These are phyloP conservation scores for Amaranthus cruentus DNA, from an alignment of 148 eudicot species.

Conservation along the genomic window DNA sequence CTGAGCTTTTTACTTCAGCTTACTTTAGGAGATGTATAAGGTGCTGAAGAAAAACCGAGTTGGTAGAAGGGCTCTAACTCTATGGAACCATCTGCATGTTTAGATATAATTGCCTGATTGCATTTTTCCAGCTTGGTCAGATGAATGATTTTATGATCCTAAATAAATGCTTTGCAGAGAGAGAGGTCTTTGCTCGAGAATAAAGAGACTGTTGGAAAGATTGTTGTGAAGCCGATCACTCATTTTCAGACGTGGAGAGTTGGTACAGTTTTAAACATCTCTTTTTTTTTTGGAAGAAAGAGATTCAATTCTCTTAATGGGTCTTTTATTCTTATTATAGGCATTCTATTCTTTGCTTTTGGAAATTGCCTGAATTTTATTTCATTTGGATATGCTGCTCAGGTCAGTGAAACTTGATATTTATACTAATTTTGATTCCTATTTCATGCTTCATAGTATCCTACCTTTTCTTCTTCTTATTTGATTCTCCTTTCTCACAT, in stretches of 20 bases:
- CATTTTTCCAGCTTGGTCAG: background rate
- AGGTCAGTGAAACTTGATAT: conserved; percentile 46
- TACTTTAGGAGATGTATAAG: background rate
- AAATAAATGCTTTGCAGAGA: conserved; percentile 50
- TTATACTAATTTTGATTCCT: background rate
- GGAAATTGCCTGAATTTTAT: conserved; percentile 94
- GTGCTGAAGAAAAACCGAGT: background rate
- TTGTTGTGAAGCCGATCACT: conserved; percentile 62
- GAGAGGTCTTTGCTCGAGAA: conserved; percentile 53
- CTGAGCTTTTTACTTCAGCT: background rate
- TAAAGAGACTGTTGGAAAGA: conserved; percentile 63
- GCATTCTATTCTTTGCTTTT: conserved; percentile 74
- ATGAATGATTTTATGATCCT: conserved; percentile 1
- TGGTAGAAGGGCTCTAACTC: background rate
- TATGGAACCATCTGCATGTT: background rate
- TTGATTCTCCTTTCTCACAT: background rate
- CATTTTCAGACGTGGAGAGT: conserved; percentile 95
- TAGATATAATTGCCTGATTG: background rate
- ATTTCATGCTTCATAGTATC: background rate
- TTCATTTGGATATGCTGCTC: conserved; percentile 99
- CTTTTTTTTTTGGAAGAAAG: conserved; percentile 16
- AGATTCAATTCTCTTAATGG: conserved; percentile 4
- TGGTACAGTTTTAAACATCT: conserved; percentile 42
- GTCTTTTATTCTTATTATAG: conserved; percentile 40
- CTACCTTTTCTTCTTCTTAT: background rate